Evolutionary conservation across 2,329 filamentous ascomycete species (phyloP).

Genomic region (Paecilomyces variotii): DNA sequence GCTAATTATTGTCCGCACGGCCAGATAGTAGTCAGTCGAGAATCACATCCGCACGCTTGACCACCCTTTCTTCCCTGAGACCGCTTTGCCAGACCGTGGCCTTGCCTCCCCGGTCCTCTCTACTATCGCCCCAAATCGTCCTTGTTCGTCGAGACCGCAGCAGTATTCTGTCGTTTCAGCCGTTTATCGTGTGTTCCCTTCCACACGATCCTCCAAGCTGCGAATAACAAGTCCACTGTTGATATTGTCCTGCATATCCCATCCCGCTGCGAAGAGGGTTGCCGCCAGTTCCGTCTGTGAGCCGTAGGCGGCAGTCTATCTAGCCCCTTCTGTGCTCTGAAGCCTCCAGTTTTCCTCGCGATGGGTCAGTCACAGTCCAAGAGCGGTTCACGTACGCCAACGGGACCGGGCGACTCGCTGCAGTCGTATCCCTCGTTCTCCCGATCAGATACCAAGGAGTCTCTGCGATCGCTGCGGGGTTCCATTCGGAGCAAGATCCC

Average conservation of each 20-base stretch:
- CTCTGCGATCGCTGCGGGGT: slow-evolving; percentile 73
- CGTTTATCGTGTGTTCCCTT: not conserved
- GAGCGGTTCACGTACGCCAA: slow-evolving; percentile 29
- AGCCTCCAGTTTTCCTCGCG: slow-evolving; percentile 19
- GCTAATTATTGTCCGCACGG: not conserved
- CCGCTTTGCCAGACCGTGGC: not conserved
- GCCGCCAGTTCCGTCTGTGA: slow-evolving; percentile 5
- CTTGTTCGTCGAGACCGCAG: not conserved
- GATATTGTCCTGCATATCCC: not conserved
- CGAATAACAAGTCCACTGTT: not conserved
- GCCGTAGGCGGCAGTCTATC: slow-evolving; percentile 15
- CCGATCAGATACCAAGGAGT: slow-evolving; percentile 88
- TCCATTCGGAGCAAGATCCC: slow-evolving; percentile 83
- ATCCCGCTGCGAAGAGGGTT: not conserved
- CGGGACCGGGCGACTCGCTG: slow-evolving; percentile 55
- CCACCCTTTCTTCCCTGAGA: not conserved
- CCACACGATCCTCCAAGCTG: not conserved
- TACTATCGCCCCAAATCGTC: not conserved
- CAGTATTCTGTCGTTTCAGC: not conserved
- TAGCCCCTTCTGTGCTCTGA: slow-evolving; percentile 20
- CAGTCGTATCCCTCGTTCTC: slow-evolving; percentile 88
- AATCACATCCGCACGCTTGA: not conserved
- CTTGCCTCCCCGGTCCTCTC: not conserved
- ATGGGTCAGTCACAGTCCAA: slow-evolving; percentile 48
- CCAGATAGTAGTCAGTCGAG: not conserved